These are phyloP conservation scores for Candida nonsorbophila DNA, from an alignment of 805 yeast species.

Conservation along the genomic window DNA sequence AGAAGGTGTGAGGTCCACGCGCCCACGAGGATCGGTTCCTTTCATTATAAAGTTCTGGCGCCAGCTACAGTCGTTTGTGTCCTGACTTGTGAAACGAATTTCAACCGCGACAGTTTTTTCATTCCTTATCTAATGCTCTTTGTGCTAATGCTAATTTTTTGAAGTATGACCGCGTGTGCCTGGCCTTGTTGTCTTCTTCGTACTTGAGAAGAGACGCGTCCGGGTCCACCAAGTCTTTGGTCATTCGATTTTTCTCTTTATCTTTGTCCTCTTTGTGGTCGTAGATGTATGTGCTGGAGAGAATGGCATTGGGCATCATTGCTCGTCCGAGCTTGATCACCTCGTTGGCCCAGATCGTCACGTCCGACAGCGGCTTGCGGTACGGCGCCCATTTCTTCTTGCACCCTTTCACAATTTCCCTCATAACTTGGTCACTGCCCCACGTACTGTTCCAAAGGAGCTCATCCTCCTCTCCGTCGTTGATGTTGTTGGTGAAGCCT, in stretches of 20 bases:
- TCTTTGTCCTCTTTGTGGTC: constrained; percentile 14
- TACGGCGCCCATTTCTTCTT: constrained; percentile 59
- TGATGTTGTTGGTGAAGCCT: constrained; percentile 49
- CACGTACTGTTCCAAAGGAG: constrained; percentile 55
- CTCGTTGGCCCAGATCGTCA: constrained; percentile 60
- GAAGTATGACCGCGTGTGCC: constrained; percentile 36
- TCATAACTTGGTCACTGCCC: constrained; percentile 59
- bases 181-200: constrained; percentile 24
- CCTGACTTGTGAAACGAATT: too few relatives aligned
- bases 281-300: constrained; percentile 33
- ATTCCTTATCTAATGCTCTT: too few relatives aligned
- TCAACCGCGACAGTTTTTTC: too few relatives aligned
- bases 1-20: constrained; percentile 27
- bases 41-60: too few relatives aligned
- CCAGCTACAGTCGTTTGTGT: too few relatives aligned
- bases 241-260: constrained; percentile 22
- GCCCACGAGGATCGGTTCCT: too few relatives aligned
- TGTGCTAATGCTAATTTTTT: constrained; percentile 15
- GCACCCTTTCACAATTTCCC: constrained; percentile 65
- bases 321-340: constrained; percentile 57
- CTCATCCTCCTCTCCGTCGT: constrained; percentile 21
- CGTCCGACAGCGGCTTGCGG: constrained; percentile 46
- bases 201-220: constrained; percentile 16
- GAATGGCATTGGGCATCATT: constrained; percentile 51
- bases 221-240: constrained; percentile 21